These are phyloP conservation scores for Saprolegnia diclina DNA, from an alignment of 352 stramenopile species.

Conservation along the genomic window DNA sequence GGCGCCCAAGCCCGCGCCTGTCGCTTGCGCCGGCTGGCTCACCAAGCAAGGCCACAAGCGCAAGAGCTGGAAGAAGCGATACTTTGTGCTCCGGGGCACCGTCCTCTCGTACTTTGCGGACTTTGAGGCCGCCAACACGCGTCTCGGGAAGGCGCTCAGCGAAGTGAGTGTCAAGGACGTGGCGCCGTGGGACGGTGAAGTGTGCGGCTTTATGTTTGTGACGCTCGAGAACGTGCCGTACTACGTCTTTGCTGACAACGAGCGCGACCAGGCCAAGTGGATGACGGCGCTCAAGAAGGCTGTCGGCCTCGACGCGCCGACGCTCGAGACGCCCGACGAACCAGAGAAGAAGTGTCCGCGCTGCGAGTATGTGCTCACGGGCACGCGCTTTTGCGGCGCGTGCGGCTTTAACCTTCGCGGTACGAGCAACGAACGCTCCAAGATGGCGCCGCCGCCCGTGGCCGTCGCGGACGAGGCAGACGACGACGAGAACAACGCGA, in stretches of 20 bases:
- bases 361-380: slow-evolving; percentile 77
- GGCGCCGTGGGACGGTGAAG: slow-evolving; percentile 77
- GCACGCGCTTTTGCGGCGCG: slow-evolving; percentile 80
- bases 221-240: slow-evolving; percentile 85
- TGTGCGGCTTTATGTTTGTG: slow-evolving; percentile 88
- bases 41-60: slow-evolving; percentile 88
- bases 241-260: slow-evolving; percentile 86
- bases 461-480: slow-evolving; percentile 33
- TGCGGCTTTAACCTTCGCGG: slow-evolving; percentile 83
- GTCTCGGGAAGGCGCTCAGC: slow-evolving; percentile 68
- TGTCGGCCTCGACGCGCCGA: slow-evolving; percentile 32
- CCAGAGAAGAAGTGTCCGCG: slow-evolving; percentile 77
- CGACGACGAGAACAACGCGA: slow-evolving; percentile 66
- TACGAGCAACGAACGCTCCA: slow-evolving; percentile 52
- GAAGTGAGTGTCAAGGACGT: slow-evolving; percentile 82
- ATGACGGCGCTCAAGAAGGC: slow-evolving; percentile 81
- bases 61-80: slow-evolving; percentile 89
- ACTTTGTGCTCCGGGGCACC: slow-evolving; percentile 79
- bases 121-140: slow-evolving; percentile 79
- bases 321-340: slow-evolving; percentile 36
- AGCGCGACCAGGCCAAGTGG: slow-evolving; percentile 83
- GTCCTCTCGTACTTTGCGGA: slow-evolving; percentile 78
- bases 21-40: slow-evolving; percentile 77
- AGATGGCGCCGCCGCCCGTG: slow-evolving; percentile 16
- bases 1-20: slow-evolving; percentile 42